Conservation (phyloP, 352 stramenopile genomes). For the Pythium vanterpoolii region DNA sequence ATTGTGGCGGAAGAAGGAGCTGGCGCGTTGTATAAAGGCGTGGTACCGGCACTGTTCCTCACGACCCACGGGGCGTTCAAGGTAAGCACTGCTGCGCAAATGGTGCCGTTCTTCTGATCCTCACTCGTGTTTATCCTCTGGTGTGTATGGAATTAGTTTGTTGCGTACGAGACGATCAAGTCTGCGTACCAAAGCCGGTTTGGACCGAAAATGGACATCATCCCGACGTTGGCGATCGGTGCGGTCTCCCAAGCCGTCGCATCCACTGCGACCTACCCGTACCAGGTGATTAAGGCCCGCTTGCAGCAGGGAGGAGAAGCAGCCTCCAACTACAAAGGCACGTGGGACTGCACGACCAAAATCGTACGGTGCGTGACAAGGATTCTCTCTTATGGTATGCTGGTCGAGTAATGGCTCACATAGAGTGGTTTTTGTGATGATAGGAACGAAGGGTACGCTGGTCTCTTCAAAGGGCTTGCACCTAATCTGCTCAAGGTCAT, state of each 20-base stretch:
- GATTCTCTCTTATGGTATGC: neutral
- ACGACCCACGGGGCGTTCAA: conserved; percentile 97
- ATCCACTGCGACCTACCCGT: conserved; percentile 90
- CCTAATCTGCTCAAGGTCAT: conserved; percentile 96
- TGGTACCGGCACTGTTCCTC: conserved; percentile 94
- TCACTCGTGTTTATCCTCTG: neutral
- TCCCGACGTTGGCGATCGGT: conserved; percentile 75
- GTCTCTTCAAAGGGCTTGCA: conserved; percentile 95
- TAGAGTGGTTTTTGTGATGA: neutral
- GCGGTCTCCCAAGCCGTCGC: conserved; percentile 79
- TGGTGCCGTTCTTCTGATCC: neutral
- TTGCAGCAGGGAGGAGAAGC: conserved; percentile 89
- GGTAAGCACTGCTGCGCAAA: conserved; percentile 21
- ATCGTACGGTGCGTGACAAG: conserved; percentile 64
- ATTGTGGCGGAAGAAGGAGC: conserved; percentile 95
- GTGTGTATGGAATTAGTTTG: conserved; percentile 50
- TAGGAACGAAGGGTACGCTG: conserved; percentile 87
- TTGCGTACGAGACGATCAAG: conserved; percentile 80
- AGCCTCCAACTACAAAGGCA: conserved; percentile 87
- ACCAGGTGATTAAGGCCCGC: conserved; percentile 96
- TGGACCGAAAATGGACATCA: conserved; percentile 61
- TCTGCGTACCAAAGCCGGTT: conserved; percentile 54
- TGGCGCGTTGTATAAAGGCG: conserved; percentile 93
- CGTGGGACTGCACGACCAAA: conserved; percentile 86
- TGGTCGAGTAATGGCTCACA: neutral